phyloP scores from a whole-genome alignment of 305 asterid species.

The Rubia tinctorum region DNA sequence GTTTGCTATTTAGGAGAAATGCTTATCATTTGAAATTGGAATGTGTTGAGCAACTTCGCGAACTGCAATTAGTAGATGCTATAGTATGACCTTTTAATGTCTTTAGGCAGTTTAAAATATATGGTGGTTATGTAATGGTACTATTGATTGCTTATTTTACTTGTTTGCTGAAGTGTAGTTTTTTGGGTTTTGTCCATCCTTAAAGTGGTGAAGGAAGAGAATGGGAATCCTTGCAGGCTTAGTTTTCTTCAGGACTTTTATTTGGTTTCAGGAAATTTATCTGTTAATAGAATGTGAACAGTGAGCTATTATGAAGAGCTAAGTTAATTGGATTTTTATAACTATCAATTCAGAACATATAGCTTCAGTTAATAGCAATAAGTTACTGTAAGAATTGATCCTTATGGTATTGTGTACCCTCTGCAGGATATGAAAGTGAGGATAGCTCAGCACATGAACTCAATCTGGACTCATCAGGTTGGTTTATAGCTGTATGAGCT shows the following conservation, averaged over 20 bases:
- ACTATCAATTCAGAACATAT: not conserved
- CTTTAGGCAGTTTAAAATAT: not conserved
- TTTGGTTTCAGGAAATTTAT: not conserved
- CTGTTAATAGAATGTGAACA: not conserved
- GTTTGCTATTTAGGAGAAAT: not conserved
- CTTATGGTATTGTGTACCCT: constrained; percentile 10
- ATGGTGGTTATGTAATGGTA: not conserved
- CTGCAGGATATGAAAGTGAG: constrained; percentile 91
- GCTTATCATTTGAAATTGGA: not conserved
- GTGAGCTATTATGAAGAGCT: not conserved
- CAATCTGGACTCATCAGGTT: constrained; percentile 89
- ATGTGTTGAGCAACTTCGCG: not conserved
- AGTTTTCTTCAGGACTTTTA: not conserved
- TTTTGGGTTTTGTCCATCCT: not conserved
- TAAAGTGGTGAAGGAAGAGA: not conserved
- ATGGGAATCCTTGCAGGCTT: not conserved
- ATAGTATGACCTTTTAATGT: no score
- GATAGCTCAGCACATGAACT: constrained; percentile 82
- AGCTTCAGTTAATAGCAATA: constrained; percentile 6
- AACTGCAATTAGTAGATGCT: not conserved
- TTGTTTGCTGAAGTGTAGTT: not conserved
- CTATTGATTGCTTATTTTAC: not conserved
- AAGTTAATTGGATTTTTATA: not conserved
- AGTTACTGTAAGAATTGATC: constrained; percentile 1
- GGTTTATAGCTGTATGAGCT: constrained; percentile 7